Evolutionary conservation across 2,329 filamentous ascomycete species (phyloP).

Genomic region (Fusarium heterosporum): DNA sequence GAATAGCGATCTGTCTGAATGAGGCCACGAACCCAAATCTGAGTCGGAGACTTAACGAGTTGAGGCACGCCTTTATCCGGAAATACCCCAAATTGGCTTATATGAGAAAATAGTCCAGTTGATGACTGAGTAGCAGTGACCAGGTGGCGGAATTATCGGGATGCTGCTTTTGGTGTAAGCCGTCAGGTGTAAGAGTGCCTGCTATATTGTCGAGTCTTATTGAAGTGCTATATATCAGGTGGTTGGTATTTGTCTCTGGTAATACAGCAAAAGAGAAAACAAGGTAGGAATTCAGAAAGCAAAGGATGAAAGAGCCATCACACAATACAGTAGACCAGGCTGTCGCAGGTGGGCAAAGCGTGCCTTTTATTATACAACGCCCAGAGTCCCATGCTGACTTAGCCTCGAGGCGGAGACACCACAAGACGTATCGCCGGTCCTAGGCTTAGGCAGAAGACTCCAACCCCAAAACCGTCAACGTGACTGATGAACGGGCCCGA

Average conservation of each 20-base stretch:
- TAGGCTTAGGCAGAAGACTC: slow-evolving; percentile 31
- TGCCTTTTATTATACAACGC: slow-evolving; percentile 28
- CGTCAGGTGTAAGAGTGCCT: slow-evolving; percentile 24
- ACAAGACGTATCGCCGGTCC: slow-evolving; percentile 18
- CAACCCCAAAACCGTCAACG: slow-evolving; percentile 26
- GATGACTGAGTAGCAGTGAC: background rate
- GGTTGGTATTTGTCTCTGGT: slow-evolving; percentile 32
- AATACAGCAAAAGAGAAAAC: slow-evolving; percentile 8
- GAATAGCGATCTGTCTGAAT: slow-evolving; percentile 37
- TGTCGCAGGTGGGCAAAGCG: slow-evolving; percentile 19
- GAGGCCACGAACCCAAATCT: slow-evolving; percentile 3
- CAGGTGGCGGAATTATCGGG: slow-evolving; percentile 27
- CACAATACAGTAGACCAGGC: slow-evolving; percentile 3
- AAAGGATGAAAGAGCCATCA: slow-evolving; percentile 30
- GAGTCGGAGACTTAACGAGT: slow-evolving; percentile 1
- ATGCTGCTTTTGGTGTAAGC: slow-evolving; percentile 29
- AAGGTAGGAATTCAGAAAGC: slow-evolving; percentile 16
- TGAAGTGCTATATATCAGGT: slow-evolving; percentile 34
- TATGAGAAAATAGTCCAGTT: slow-evolving; percentile 25
- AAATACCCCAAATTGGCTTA: slow-evolving; percentile 28
- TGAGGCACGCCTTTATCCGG: slow-evolving; percentile 26
- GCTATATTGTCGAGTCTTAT: slow-evolving; percentile 18
- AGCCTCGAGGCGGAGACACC: slow-evolving; percentile 17
- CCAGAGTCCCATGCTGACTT: slow-evolving; percentile 20
- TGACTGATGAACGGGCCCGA: slow-evolving; percentile 31